These are phyloP conservation scores for Ascobolus immersus DNA, from an alignment of 495 filamentous ascomycete species.

Conservation along the genomic window DNA sequence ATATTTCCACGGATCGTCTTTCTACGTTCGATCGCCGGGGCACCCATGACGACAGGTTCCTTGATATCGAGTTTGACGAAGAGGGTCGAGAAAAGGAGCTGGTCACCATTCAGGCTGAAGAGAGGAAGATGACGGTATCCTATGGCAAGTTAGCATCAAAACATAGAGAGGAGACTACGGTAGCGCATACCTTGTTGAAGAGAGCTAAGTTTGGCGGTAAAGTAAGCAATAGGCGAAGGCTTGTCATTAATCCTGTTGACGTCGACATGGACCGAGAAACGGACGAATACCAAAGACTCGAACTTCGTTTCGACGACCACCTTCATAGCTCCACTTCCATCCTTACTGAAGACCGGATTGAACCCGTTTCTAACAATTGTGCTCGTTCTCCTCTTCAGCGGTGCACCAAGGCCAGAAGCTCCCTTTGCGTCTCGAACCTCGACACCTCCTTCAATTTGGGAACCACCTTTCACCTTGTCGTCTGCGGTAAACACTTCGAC, in stretches of 20 bases:
- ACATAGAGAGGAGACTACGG: neutral
- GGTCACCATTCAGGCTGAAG: conserved; percentile 65
- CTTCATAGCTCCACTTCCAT: conserved; percentile 29
- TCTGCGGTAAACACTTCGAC: conserved; percentile 86
- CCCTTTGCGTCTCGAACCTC: conserved; percentile 45
- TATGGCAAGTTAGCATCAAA: conserved; percentile 3
- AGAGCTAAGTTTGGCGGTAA: conserved; percentile 71
- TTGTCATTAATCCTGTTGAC: conserved; percentile 37
- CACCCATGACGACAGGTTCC: too few relatives aligned
- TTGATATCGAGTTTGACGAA: too few relatives aligned
- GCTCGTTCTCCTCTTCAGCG: conserved; percentile 50
- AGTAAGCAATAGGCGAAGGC: conserved; percentile 46
- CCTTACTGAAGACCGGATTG: conserved; percentile 51
- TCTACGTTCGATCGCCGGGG: too few relatives aligned
- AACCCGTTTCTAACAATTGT: conserved; percentile 72
- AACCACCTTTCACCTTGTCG: conserved; percentile 40
- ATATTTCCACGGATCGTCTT: too few relatives aligned
- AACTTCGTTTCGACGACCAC: conserved; percentile 69
- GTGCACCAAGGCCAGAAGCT: conserved; percentile 44
- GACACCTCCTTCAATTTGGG: conserved; percentile 36
- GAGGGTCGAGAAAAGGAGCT: conserved; percentile 78
- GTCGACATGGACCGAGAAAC: conserved; percentile 73
- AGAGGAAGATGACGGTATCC: conserved; percentile 90
- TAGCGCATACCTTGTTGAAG: conserved; percentile 40
- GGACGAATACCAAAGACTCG: conserved; percentile 77